Evolutionary conservation across 2,329 filamentous ascomycete species (phyloP).

Genomic region (Sclerotinia sclerotiorum): DNA sequence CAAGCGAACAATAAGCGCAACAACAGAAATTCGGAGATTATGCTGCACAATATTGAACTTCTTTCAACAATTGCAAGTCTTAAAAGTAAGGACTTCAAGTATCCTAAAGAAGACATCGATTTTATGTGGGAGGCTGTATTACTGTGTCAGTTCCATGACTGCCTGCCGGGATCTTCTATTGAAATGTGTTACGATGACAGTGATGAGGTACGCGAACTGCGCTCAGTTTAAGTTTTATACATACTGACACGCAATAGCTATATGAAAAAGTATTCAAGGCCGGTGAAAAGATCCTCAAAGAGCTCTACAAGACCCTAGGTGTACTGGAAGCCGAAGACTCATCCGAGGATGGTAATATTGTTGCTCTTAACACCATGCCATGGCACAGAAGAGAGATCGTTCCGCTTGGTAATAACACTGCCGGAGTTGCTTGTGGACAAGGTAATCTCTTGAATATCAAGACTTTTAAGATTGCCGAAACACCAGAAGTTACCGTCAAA

Average conservation of each 20-base stretch:
- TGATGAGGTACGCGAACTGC: slow-evolving; percentile 59
- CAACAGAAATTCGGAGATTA: slow-evolving; percentile 80
- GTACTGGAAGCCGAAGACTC: slow-evolving; percentile 51
- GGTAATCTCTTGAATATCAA: slow-evolving; percentile 54
- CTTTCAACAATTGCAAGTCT: slow-evolving; percentile 84
- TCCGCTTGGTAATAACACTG: slow-evolving; percentile 54
- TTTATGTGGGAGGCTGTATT: slow-evolving; percentile 92
- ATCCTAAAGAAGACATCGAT: slow-evolving; percentile 92
- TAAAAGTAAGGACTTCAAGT: slow-evolving; percentile 67
- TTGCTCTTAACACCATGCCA: slow-evolving; percentile 80
- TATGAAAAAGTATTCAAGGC: slow-evolving; percentile 81
- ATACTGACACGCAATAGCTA: slow-evolving; percentile 51
- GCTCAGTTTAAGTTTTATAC: background rate
- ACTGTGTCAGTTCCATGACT: slow-evolving; percentile 97
- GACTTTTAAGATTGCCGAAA: slow-evolving; percentile 49
- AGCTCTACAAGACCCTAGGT: slow-evolving; percentile 67
- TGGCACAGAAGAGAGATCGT: slow-evolving; percentile 80
- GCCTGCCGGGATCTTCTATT: slow-evolving; percentile 89
- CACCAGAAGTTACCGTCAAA: slow-evolving; percentile 53
- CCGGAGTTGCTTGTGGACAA: slow-evolving; percentile 57
- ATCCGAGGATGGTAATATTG: slow-evolving; percentile 48
- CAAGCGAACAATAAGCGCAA: slow-evolving; percentile 97
- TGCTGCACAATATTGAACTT: slow-evolving; percentile 85
- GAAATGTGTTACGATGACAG: slow-evolving; percentile 99
- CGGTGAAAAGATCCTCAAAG: slow-evolving; percentile 68